Base-by-base conservation (phyloP, 306 rosid genomes). In the Clitoria ternatea region DNA sequence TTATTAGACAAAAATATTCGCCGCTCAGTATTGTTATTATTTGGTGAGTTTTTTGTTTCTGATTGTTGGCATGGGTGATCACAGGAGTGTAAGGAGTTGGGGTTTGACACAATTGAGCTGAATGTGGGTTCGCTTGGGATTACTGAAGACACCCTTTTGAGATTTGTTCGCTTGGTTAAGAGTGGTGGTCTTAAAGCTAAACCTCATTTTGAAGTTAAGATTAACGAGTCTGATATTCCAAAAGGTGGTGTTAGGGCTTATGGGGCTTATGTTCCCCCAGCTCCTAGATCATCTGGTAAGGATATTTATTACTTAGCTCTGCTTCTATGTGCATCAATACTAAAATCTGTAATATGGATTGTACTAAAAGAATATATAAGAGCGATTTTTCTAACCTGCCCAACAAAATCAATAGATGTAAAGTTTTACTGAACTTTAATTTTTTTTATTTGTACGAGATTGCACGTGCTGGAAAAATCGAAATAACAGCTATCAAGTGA, bases 81-180 rank as follows among this genome's bases (percentile, higher is more conserved):
- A 22, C 66, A 94, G 99, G 97, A 94, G 70, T 94, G 99, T 70
- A 94, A 91, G 88, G 66, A 82, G 20, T 74, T 90, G 82, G 97
- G 99, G 42, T 91, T 91, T 73, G 96, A 94, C 74, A 83, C 96
- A 20, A 22, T 94, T 30, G 96, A 90, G 82, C 82, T 91, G 32
- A 89, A 94, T 79, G 89, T 76, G 48, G 87, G 84, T 2, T 85
- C 95, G 0, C 88, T 90, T 24, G 94, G 70, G 32, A 69, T 94
- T 53, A 92, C 99, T 24, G 99, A 94, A 80, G 99, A 94, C 37
- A 87, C 84, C 30, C 89, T 94, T 30, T 57, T 94, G 82, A 81
- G 91, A 75, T 88, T 84, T 47, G 88, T 94, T 64, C 87, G 96
- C 39, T 69, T 87, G 81, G 83, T 91, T 19, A 94, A 94, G 85